These are phyloP conservation scores for Kodamaea fukazawae DNA, from an alignment of 805 yeast genomes.

Conservation along the genomic window DNA sequence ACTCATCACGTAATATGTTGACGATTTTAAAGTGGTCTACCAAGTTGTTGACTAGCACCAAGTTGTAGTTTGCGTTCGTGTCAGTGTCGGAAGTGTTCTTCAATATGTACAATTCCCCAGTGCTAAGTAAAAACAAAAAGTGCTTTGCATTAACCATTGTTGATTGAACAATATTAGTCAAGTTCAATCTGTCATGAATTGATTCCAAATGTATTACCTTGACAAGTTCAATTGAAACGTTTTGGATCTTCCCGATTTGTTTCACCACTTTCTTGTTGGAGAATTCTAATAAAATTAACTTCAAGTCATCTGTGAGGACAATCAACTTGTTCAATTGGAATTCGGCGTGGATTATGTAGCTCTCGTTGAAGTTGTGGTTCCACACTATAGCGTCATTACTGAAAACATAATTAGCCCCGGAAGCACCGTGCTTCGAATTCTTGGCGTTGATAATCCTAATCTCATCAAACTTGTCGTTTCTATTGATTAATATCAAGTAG, in stretches of 20 bases:
- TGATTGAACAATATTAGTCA: constrained; percentile 22
- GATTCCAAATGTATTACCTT: constrained; percentile 35
- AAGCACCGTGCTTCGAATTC: constrained; percentile 30
- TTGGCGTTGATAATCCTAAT: constrained; percentile 33
- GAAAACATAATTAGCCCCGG: constrained; percentile 28
- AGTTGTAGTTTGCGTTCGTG: constrained; percentile 13
- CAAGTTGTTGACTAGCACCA: constrained; percentile 26
- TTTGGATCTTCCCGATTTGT: constrained; percentile 10
- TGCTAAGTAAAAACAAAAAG: constrained; percentile 32
- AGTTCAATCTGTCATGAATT: constrained; percentile 25
- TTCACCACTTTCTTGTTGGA: constrained; percentile 9
- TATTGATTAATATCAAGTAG: constrained; percentile 32
- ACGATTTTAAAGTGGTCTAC: constrained; percentile 35
- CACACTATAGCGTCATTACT: constrained; percentile 40
- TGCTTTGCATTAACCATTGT: constrained; percentile 28
- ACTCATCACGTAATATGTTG: constrained; percentile 12
- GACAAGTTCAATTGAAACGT: constrained; percentile 27
- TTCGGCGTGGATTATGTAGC: constrained; percentile 20
- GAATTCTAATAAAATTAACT: constrained; percentile 28
- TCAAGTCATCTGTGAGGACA: constrained; percentile 28
- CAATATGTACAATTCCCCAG: constrained; percentile 40
- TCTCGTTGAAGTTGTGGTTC: constrained; percentile 32
- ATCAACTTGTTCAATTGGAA: constrained; percentile 17
- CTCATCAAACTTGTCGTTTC: constrained; percentile 31
- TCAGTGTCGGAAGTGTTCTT: constrained; percentile 25